Conservation (phyloP, 1,284 basidiomycete species). For the Nidula niveotomentosa region DNA sequence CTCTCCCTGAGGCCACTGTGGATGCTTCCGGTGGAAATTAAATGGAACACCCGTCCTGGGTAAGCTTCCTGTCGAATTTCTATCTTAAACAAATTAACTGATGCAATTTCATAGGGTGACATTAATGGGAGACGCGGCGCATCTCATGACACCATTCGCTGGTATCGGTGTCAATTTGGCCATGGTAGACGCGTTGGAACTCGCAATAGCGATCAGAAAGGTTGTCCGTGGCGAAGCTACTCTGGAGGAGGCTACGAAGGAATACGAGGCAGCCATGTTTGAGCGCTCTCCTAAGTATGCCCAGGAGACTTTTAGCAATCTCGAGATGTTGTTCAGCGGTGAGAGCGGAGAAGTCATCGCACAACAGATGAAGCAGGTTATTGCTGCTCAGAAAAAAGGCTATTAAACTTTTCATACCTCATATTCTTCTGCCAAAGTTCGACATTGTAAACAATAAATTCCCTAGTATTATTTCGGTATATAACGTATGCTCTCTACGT, state of each 20-base stretch:
- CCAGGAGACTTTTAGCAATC: neutral
- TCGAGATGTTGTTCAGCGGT: neutral
- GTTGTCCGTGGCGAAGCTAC: neutral
- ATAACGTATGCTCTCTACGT: neutral
- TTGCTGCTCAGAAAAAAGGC: neutral
- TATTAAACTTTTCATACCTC: neutral
- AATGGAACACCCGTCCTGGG: neutral
- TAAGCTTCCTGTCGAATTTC: neutral
- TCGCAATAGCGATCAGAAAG: neutral
- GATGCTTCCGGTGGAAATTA: neutral
- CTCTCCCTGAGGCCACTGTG: neutral
- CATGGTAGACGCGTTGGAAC: neutral
- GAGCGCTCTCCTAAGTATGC: neutral
- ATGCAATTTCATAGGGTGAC: neutral
- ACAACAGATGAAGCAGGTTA: neutral
- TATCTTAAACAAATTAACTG: neutral
- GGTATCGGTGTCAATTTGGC: neutral
- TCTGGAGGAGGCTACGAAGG: neutral
- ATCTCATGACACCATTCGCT: neutral
- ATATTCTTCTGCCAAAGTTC: too few relatives aligned
- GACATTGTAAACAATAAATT: too few relatives aligned
- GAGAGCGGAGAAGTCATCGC: neutral
- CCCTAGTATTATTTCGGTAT: too few relatives aligned
- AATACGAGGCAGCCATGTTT: neutral
- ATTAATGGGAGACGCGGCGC: neutral